phyloP scores from a whole-genome alignment of 108 stramenopile species.

The Fragilariopsis cylindrus region DNA sequence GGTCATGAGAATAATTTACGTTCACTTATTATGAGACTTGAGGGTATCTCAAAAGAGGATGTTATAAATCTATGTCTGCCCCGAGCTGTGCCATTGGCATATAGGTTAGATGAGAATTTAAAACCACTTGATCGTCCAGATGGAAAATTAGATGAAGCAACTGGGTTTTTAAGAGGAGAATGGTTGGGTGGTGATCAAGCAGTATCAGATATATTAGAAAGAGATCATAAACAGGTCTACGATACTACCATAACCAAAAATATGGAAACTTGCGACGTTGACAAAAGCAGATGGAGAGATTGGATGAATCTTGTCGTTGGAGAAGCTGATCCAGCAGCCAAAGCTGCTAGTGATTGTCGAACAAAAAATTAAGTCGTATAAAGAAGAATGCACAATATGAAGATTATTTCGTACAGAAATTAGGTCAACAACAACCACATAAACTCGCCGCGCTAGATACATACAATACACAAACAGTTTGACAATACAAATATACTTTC shows the following conservation, averaged over 20 bases:
- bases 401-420: too few relatives aligned
- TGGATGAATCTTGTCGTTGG: conserved; percentile 51
- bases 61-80: conserved; percentile 91
- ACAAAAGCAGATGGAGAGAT: conserved; percentile 54
- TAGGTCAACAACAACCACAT: too few relatives aligned
- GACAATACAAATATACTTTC: too few relatives aligned
- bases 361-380: not conserved
- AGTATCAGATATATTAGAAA: conserved; percentile 68
- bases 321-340: conserved; percentile 22
- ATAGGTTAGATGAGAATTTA: conserved; percentile 79
- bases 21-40: conserved; percentile 92
- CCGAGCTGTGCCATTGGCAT: conserved; percentile 89
- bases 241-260: conserved; percentile 69
- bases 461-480: too few relatives aligned
- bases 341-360: not conserved
- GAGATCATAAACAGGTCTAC: conserved; percentile 82
- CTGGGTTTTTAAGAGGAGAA: conserved; percentile 73
- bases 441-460: too few relatives aligned
- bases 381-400: not conserved
- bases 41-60: conserved; percentile 86
- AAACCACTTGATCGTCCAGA: conserved; percentile 73
- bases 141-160: conserved; percentile 78
- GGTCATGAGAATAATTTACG: conserved; percentile 97
- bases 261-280: conserved; percentile 52
- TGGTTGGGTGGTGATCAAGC: conserved; percentile 84